Base-by-base conservation (phyloP, 169 alveolate species). In the Plasmodium fragile region DNA sequence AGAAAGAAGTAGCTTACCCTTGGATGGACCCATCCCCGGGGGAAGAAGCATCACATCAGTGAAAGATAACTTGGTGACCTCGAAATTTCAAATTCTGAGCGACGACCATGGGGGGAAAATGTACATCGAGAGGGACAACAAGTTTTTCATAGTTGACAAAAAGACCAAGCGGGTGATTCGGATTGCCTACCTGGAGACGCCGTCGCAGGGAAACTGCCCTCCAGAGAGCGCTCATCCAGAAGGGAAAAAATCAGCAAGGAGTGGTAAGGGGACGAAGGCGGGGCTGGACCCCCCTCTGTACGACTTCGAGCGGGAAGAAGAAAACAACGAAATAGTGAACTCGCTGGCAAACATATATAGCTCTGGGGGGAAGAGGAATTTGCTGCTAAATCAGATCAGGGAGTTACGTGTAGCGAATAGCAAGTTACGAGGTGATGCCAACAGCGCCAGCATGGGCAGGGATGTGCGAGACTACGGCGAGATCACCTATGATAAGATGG, bases 291-390 rank as follows among this genome's bases (percentile, higher is more conserved):
- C 18, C 69, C 10, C 70, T 34, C 81, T 81, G 45, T 87, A 55
- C 39, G 59, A 87, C 72, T 87, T 87, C 71, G 93, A 87, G 34
- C 43, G 34, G 30, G 93, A 87, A 3, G 93, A 87, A 87, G 93
- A 87, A 41, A 34, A 87, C 72, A 53, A 7, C 32, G 89, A 87
- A 25, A 87, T 87, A 25, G 53, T 78, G 39, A 36, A 75, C 52
- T 87, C 93, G 13, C 71, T 87, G 1, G 80, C 45, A 6, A 39
- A 75, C 45, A 87, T 87, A 7, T 78, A 79, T 41, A 55, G 75
- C 22, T 25, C 90, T 25, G 71, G 45, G 43, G 36, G 52, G 30
- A 78, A 30, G 49, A 41, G 81, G 16, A 77, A 77, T 59, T 22
- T n/a, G 16, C 59, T 87, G n/a, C 6, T 65, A 72, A 78, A 39